phyloP scores from a whole-genome alignment of 768 basidiomycete species.

The Leccinellum rugosiceps region DNA sequence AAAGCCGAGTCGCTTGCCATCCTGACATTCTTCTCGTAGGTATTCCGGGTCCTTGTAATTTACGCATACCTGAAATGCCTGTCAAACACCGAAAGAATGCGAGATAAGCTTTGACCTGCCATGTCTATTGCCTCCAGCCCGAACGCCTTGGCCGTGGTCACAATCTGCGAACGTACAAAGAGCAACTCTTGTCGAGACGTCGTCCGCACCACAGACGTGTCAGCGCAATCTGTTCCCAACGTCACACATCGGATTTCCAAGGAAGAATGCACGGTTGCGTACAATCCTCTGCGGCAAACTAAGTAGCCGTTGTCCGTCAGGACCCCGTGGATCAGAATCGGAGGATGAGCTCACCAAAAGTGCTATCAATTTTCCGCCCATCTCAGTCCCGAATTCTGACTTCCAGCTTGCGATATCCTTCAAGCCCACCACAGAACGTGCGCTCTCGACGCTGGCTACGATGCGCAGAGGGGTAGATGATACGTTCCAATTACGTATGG shows the following conservation, averaged over 20 bases:
- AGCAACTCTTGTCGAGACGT: conserved; percentile 71
- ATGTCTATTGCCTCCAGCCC: conserved; percentile 87
- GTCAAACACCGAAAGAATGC: conserved; percentile 1
- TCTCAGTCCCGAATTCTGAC: conserved; percentile 39
- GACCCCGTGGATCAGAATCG: neutral
- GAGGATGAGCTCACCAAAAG: conserved; percentile 44
- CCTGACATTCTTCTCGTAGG: conserved; percentile 70
- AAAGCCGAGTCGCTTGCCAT: conserved; percentile 81
- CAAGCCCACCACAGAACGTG: conserved; percentile 63
- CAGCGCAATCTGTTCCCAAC: conserved; percentile 72
- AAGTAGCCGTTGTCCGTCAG: neutral
- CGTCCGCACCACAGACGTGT: conserved; percentile 79
- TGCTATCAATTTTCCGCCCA: conserved; percentile 56
- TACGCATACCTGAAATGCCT: conserved; percentile 65
- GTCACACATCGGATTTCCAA: neutral
- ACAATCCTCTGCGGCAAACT: conserved; percentile 98
- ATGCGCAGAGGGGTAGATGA: conserved; percentile 49
- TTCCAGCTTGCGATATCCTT: conserved; percentile 71
- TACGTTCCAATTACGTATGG: conserved; percentile 16
- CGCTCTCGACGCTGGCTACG: conserved; percentile 85
- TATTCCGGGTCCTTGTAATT: conserved; percentile 74
- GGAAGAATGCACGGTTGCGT: conserved; percentile 20
- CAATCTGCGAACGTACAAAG: conserved; percentile 79
- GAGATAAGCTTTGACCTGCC: conserved; percentile 44
- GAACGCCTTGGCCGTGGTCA: conserved; percentile 79